Percentiles rank a stretch among this genome's conserved stretches.
These are phyloP conservation scores for Bipolaris cookei DNA, from an alignment of 2,329 filamentous ascomycete genomes.

Conservation along the genomic window DNA sequence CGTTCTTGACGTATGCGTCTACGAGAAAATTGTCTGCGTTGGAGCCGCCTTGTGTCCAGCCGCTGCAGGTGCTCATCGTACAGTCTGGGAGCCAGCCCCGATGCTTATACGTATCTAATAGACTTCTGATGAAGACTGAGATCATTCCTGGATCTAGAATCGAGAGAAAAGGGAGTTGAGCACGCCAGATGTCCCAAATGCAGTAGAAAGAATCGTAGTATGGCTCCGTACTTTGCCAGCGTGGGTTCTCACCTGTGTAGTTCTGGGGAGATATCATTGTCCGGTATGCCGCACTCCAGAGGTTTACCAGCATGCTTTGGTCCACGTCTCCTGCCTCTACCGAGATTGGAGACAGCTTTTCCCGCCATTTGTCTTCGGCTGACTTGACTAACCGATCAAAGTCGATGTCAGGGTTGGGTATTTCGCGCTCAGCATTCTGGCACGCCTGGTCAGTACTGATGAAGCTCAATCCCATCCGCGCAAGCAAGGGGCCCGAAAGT, in stretches of 20 bases:
- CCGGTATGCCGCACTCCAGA: slow-evolving; percentile 56
- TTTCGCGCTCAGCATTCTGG: slow-evolving; percentile 69
- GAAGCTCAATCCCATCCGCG: slow-evolving; percentile 72
- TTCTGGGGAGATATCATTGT: slow-evolving; percentile 56
- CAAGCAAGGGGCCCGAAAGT: slow-evolving; percentile 63
- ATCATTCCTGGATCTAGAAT: slow-evolving; percentile 70
- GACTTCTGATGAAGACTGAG: slow-evolving; percentile 70
- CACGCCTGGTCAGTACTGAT: slow-evolving; percentile 72
- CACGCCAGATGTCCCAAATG: slow-evolving; percentile 56
- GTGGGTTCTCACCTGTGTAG: slow-evolving; percentile 56
- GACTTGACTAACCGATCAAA: slow-evolving; percentile 61
- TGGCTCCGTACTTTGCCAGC: slow-evolving; percentile 53
- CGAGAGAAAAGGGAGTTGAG: slow-evolving; percentile 69
- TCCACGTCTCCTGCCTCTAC: slow-evolving; percentile 48
- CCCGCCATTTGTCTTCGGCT: slow-evolving; percentile 51
- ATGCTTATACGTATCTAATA: slow-evolving; percentile 74
- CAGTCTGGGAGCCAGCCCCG: slow-evolving; percentile 78
- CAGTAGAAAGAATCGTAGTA: slow-evolving; percentile 67
- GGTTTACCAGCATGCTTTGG: slow-evolving; percentile 47
- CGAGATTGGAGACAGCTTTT: slow-evolving; percentile 49
- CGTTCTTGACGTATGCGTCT: slow-evolving; percentile 72
- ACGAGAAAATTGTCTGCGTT: slow-evolving; percentile 76
- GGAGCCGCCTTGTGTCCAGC: slow-evolving; percentile 76
- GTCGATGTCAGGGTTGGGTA: slow-evolving; percentile 65
- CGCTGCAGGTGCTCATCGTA: slow-evolving; percentile 77